Conservation (phyloP, 1,284 basidiomycete genomes). For the Leccinum brunneo-olivaceum region DNA sequence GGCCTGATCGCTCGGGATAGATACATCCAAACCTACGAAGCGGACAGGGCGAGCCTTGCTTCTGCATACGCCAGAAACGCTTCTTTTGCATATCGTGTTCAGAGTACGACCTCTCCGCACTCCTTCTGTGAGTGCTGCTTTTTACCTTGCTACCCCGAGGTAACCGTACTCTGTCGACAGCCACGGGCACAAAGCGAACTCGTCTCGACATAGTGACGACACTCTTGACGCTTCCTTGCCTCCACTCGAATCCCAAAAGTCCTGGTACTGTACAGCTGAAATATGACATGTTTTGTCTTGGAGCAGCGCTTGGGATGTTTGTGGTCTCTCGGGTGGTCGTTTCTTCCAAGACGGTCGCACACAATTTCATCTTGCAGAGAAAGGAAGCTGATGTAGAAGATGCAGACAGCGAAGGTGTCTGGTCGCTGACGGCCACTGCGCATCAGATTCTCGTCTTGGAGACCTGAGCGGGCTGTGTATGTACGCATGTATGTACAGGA, state of each 20-base stretch:
- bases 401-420: slow-evolving; percentile 22
- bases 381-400: slow-evolving; percentile 28
- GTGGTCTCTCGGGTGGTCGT: slow-evolving; percentile 19
- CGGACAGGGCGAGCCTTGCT: slow-evolving; percentile 28
- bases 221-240: slow-evolving; percentile 21
- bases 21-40: slow-evolving; percentile 28
- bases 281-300: slow-evolving; percentile 30
- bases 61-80: slow-evolving; percentile 27
- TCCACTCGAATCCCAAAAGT: slow-evolving; percentile 14
- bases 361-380: slow-evolving; percentile 27
- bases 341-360: slow-evolving; percentile 17
- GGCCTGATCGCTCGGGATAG: slow-evolving; percentile 14
- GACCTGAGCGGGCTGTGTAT: slow-evolving; percentile 6
- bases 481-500: no score
- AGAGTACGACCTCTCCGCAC: slow-evolving; percentile 9
- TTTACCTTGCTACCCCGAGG: background rate
- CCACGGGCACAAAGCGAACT: slow-evolving; percentile 13
- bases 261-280: slow-evolving; percentile 12
- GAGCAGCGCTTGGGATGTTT: slow-evolving; percentile 23
- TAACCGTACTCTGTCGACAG: slow-evolving; percentile 7
- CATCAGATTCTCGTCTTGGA: slow-evolving; percentile 30
- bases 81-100: slow-evolving; percentile 27
- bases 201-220: slow-evolving; percentile 24
- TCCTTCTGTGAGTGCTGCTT: slow-evolving; percentile 11
- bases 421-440: slow-evolving; percentile 24